phyloP scores from a whole-genome alignment of 73 alveolate species.

The Tetrahymena borealis region DNA sequence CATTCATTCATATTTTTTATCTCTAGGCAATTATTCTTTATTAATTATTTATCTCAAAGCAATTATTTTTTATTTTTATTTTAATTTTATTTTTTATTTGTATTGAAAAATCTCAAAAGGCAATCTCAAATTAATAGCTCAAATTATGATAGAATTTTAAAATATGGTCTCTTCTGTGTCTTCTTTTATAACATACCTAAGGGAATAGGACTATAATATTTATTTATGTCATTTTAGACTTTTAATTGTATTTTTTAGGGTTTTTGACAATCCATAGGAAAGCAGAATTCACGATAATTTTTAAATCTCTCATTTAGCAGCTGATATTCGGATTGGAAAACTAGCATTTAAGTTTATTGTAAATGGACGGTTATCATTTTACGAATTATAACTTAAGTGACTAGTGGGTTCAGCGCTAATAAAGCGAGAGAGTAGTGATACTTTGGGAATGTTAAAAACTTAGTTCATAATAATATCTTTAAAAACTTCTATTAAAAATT shows the following conservation, averaged over 20 bases:
- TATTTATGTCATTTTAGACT: background rate
- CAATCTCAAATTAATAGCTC: slow-evolving; percentile 1
- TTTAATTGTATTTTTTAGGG: background rate
- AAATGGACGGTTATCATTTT: background rate
- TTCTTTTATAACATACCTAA: background rate
- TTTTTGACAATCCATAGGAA: slow-evolving; percentile 1
- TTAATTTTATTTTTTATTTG: background rate
- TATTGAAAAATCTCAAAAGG: background rate
- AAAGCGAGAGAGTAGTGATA: background rate
- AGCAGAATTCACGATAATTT: background rate
- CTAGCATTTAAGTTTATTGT: background rate
- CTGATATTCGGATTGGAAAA: background rate
- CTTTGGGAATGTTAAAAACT: background rate
- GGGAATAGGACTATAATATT: background rate
- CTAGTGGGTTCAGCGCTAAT: background rate
- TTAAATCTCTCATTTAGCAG: background rate
- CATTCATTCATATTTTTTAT: background rate
- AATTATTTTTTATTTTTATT: background rate
- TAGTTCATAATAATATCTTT: background rate
- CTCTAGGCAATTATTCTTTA: background rate
- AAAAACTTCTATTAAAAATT: background rate
- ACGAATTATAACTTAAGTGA: background rate
- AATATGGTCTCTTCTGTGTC: background rate
- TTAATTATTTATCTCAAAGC: background rate
- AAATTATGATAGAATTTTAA: background rate